Evolutionary conservation across 2,329 filamentous ascomycete species (phyloP).

Genomic region (Seiridium cupressi): DNA sequence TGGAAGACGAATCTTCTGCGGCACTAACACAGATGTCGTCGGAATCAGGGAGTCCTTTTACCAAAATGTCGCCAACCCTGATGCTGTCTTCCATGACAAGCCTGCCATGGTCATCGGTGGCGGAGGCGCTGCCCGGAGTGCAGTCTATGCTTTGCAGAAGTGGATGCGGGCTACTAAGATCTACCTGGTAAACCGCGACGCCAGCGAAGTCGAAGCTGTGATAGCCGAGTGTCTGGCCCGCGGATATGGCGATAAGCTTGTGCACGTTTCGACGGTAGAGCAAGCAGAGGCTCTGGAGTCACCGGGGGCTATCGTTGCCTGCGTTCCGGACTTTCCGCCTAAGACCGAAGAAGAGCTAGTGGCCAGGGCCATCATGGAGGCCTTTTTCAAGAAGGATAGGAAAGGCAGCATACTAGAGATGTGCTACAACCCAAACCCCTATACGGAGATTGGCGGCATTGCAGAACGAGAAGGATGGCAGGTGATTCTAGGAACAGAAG

Average conservation of each 20-base stretch:
- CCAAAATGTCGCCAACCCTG: slow-evolving; percentile 48
- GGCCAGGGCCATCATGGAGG: slow-evolving; percentile 55
- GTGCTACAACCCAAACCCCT: slow-evolving; percentile 76
- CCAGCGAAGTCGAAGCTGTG: slow-evolving; percentile 63
- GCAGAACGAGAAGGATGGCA: slow-evolving; percentile 65
- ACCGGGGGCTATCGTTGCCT: slow-evolving; percentile 68
- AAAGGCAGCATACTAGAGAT: slow-evolving; percentile 76
- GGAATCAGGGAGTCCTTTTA: slow-evolving; percentile 73
- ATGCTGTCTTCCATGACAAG: slow-evolving; percentile 49
- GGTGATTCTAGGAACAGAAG: slow-evolving; percentile 73
- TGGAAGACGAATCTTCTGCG: slow-evolving; percentile 56
- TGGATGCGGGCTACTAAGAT: slow-evolving; percentile 67
- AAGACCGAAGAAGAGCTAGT: slow-evolving; percentile 59
- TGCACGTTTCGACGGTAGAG: slow-evolving; percentile 60
- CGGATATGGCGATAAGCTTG: slow-evolving; percentile 58
- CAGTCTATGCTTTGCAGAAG: slow-evolving; percentile 71
- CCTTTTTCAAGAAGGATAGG: slow-evolving; percentile 44
- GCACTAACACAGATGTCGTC: slow-evolving; percentile 79
- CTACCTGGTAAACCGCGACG: slow-evolving; percentile 77
- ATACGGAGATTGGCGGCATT: slow-evolving; percentile 63
- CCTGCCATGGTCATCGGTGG: slow-evolving; percentile 75
- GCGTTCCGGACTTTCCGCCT: slow-evolving; percentile 75
- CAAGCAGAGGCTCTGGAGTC: slow-evolving; percentile 57
- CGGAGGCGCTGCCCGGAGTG: slow-evolving; percentile 74
- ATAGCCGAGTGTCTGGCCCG: slow-evolving; percentile 59